Base-by-base conservation (phyloP, 352 stramenopile species). In the Globisporangium perplexum region DNA sequence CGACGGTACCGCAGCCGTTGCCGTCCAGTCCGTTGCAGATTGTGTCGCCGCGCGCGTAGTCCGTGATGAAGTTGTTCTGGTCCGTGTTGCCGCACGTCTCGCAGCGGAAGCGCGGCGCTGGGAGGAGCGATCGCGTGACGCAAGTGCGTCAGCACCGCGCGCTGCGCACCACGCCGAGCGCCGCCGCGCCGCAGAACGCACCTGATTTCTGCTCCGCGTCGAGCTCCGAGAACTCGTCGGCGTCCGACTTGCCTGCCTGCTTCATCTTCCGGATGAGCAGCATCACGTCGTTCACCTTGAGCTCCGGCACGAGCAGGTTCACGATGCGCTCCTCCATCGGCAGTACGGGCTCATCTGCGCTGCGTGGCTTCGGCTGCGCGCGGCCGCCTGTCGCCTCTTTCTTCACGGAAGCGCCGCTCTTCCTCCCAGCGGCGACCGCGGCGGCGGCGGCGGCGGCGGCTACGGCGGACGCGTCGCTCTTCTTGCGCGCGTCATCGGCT, bases 1-100 rank as follows among this genome's bases (percentile, higher is more conserved):
- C 91, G 28, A 98, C 93, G 0, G 86, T 98, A 18, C 96, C 94
- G 61, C 94, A 98, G 42, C 79, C 78, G 43, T 85, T 93, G 38
- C 93, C 84, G 53, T 95, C 84, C 30, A 88, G 51, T 8, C 84
- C 84, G 61, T 90, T 95, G 64, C 84, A 95, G 53, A 95, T 91
- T 33, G 84, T 95, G 61, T 95, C 84, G 30, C 84, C 84, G 31
- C 84, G 82, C 20, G 84, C 84, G 44, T 95, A 95, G 68, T 95
- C 84, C 33, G 82, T 93, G 60, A 95, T 90, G 28, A 93, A 95
- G 58, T 95, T 92, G 69, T 95, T 91, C 57, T 95, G 84, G 52
- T 95, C 84, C 30, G 75, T 92, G 58, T 95, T 95, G 31, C 84
- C 84, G 54, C 84, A 95, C 46, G 79, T 90, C 59, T 95, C 84